Conservation (phyloP, 2,329 filamentous ascomycete genomes). For the Lecanicillium sp. region DNA sequence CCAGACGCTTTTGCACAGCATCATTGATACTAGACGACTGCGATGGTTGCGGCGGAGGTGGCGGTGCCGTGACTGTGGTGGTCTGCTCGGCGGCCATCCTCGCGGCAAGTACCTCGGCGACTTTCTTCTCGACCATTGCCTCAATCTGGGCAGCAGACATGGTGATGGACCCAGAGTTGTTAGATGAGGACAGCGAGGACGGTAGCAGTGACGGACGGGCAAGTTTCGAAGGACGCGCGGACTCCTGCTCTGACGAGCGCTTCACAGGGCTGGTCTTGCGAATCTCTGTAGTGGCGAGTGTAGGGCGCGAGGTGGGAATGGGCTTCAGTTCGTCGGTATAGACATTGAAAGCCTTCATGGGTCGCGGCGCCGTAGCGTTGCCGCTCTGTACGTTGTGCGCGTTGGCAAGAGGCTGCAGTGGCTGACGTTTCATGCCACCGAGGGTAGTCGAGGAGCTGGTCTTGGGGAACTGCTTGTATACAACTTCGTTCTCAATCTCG, state of each 20-base stretch:
- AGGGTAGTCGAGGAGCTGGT: constrained; percentile 36
- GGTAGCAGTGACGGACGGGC: constrained; percentile 27
- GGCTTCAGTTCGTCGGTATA: constrained; percentile 68
- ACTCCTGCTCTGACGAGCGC: constrained; percentile 37
- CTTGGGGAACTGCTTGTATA: constrained; percentile 70
- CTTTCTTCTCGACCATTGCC: constrained; percentile 85
- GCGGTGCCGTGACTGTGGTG: constrained; percentile 25
- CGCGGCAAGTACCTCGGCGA: constrained; percentile 82
- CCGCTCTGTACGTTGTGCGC: constrained; percentile 66
- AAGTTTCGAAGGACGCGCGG: constrained; percentile 43
- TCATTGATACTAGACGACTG: constrained; percentile 33
- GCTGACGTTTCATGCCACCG: constrained; percentile 53
- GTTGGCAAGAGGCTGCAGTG: constrained; percentile 69
- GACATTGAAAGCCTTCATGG: constrained; percentile 73
- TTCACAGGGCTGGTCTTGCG: constrained; percentile 33
- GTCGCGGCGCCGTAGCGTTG: constrained; percentile 28
- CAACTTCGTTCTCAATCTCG: constrained; percentile 91
- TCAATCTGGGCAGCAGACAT: constrained; percentile 74
- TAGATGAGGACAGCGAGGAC: constrained; percentile 20
- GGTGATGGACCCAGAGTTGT: constrained; percentile 31
- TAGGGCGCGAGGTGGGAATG: constrained; percentile 26
- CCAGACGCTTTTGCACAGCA: constrained; percentile 72
- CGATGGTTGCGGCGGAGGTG: constrained; percentile 42
- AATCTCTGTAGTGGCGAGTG: constrained; percentile 29
- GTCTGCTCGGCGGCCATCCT: constrained; percentile 47